Percentiles rank a stretch among this genome's conserved stretches.
phyloP scores from a whole-genome alignment of 768 basidiomycete species.

The Terana coerulea region DNA sequence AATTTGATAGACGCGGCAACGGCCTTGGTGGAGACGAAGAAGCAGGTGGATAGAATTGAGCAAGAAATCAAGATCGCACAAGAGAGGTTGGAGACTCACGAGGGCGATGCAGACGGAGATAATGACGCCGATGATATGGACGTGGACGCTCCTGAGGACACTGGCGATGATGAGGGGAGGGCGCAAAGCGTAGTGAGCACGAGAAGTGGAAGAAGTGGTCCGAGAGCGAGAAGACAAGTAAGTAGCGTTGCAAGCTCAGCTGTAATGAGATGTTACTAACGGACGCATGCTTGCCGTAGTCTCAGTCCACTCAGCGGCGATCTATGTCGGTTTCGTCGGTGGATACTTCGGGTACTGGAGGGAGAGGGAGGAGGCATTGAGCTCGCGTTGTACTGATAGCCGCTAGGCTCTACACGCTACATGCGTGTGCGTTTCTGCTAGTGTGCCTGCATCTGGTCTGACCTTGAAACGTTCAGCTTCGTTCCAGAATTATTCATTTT shows the following conservation, averaged over 20 bases:
- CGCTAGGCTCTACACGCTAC: too few relatives aligned
- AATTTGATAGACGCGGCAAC: slow-evolving; percentile 67
- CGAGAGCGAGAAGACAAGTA: slow-evolving; percentile 61
- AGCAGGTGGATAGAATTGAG: slow-evolving; percentile 79
- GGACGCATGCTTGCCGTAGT: slow-evolving; percentile 5
- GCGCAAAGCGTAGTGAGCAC: slow-evolving; percentile 56
- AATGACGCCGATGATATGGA: slow-evolving; percentile 45
- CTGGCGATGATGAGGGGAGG: slow-evolving; percentile 43
- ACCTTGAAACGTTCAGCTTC: too few relatives aligned
- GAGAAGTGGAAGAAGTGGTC: slow-evolving; percentile 48
- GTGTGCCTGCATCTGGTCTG: too few relatives aligned
- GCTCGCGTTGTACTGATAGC: background rate
- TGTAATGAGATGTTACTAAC: background rate
- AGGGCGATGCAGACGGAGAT: slow-evolving; percentile 32
- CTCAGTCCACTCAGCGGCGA: slow-evolving; percentile 42
- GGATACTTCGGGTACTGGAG: slow-evolving; percentile 46
- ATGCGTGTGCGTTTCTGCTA: too few relatives aligned
- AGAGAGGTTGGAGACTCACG: slow-evolving; percentile 43
- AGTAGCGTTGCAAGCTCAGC: slow-evolving; percentile 16
- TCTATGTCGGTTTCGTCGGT: slow-evolving; percentile 76
- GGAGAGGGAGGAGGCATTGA: slow-evolving; percentile 6
- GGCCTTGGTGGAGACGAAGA: slow-evolving; percentile 84
- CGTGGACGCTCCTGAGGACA: slow-evolving; percentile 40
- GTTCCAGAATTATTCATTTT: slow-evolving; percentile 9
- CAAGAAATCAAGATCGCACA: slow-evolving; percentile 77